Conservation (phyloP, 1,284 basidiomycete genomes). For the Phaffia rhodozyma region DNA sequence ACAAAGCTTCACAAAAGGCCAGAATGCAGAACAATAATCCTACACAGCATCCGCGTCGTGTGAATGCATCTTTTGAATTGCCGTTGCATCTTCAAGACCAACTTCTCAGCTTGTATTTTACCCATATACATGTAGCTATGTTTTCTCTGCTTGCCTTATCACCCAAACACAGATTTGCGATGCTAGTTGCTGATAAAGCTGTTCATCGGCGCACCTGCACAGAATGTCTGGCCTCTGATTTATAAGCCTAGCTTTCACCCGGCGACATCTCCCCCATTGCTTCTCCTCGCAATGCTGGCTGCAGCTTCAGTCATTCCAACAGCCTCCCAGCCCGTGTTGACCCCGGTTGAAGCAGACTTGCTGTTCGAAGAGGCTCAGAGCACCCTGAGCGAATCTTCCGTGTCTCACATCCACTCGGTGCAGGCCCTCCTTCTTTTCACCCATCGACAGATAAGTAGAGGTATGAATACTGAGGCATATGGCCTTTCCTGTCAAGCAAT, state of each 20-base stretch:
- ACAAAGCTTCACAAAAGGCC: no score
- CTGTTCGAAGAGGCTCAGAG: slow-evolving; percentile 35
- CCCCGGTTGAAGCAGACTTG: slow-evolving; percentile 51
- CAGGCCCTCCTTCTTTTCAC: slow-evolving; percentile 29
- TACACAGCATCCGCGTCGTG: no score
- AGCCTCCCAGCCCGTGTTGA: slow-evolving; percentile 42
- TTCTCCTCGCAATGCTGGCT: slow-evolving; percentile 20
- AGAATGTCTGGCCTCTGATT: slow-evolving; percentile 34
- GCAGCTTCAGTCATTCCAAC: background rate
- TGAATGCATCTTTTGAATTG: no score
- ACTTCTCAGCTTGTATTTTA: no score
- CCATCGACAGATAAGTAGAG: slow-evolving; percentile 33
- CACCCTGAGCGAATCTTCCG: slow-evolving; percentile 16
- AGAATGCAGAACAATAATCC: no score
- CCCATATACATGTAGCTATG: no score
- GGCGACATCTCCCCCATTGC: slow-evolving; percentile 28
- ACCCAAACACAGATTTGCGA: no score
- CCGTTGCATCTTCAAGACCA: no score
- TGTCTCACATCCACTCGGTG: slow-evolving; percentile 28
- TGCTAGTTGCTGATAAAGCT: no score
- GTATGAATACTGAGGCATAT: slow-evolving; percentile 31
- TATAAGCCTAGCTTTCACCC: slow-evolving; percentile 33
- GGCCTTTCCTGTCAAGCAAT: slow-evolving; percentile 28
- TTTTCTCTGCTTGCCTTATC: no score
- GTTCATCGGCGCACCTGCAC: slow-evolving; percentile 27